Evolutionary conservation across 140 eudicot genomes (phyloP).

Genomic region (Anethum foeniculum): DNA sequence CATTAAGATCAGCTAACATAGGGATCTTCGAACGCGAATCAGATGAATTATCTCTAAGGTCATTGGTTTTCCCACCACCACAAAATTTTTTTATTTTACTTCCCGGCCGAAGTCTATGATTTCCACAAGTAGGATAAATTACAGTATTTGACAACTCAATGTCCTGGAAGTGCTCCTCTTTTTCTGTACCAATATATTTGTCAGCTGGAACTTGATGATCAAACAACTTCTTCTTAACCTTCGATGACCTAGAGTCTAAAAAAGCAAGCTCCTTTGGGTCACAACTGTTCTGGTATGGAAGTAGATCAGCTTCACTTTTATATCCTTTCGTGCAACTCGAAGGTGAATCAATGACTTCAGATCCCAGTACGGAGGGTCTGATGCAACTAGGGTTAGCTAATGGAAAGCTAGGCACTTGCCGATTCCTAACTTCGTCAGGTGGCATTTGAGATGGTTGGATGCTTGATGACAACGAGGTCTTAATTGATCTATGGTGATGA

Average conservation of each 20-base stretch:
- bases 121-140: slow-evolving; percentile 18
- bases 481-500: slow-evolving; percentile 40
- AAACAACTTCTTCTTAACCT: slow-evolving; percentile 66
- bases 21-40: slow-evolving; percentile 31
- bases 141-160: slow-evolving; percentile 27
- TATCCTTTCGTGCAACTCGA: slow-evolving; percentile 62
- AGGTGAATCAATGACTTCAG: slow-evolving; percentile 57
- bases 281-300: slow-evolving; percentile 21
- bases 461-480: slow-evolving; percentile 80
- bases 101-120: slow-evolving; percentile 10
- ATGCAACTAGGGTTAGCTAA: slow-evolving; percentile 30
- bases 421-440: slow-evolving; percentile 43
- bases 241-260: slow-evolving; percentile 64
- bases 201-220: slow-evolving; percentile 85
- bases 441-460: slow-evolving; percentile 54
- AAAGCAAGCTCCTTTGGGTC: slow-evolving; percentile 46
- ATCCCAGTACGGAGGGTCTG: slow-evolving; percentile 49
- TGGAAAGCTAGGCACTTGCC: slow-evolving; percentile 58
- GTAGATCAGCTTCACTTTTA: slow-evolving; percentile 18
- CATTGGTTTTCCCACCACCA: slow-evolving; percentile 9
- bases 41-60: slow-evolving; percentile 29
- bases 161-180: slow-evolving; percentile 37
- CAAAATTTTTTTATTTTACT: neutral
- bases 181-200: slow-evolving; percentile 59
- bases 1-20: slow-evolving; percentile 80